A percentile compares a stretch with the other conserved stretches of the same genome.
Evolutionary conservation across 208 protist species (phyloP).

Genomic region (Trypanosoma conorhini): DNA sequence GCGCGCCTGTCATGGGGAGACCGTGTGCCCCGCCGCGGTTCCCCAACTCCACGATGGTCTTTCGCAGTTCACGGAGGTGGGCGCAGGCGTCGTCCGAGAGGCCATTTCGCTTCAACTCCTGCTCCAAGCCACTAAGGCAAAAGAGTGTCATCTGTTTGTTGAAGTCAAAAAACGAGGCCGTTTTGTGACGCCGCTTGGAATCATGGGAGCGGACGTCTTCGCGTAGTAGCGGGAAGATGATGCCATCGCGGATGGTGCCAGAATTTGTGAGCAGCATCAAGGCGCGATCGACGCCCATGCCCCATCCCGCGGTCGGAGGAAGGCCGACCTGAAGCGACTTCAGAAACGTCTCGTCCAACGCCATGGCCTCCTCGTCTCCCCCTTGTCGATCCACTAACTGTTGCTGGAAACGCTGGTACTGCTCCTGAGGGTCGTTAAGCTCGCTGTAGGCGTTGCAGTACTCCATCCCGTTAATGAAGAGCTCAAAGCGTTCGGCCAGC

Average conservation of each 20-base stretch:
- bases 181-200: constrained; percentile 64
- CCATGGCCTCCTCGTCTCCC: constrained; percentile 94
- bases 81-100: constrained; percentile 49
- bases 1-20: constrained; percentile 14
- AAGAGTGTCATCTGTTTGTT: constrained; percentile 85
- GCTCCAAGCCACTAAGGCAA: constrained; percentile 74
- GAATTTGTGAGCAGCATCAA: constrained; percentile 93
- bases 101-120: constrained; percentile 65
- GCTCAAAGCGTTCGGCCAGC: constrained; percentile 95
- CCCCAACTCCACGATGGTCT: constrained; percentile 49
- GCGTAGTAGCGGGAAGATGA: constrained; percentile 88
- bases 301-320: constrained; percentile 95
- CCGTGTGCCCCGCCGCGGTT: constrained; percentile 5
- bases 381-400: constrained; percentile 84
- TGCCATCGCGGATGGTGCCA: constrained; percentile 80
- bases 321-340: constrained; percentile 95
- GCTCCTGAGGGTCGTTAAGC: constrained; percentile 96
- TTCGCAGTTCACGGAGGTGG: constrained; percentile 62
- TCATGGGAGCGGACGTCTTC: constrained; percentile 75
- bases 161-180: constrained; percentile 83
- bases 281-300: constrained; percentile 96
- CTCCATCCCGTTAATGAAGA: constrained; percentile 95
- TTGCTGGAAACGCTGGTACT: constrained; percentile 94
- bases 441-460: constrained; percentile 98
- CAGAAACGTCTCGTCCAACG: constrained; percentile 93